Percentiles rank a stretch among this genome's conserved stretches.
phyloP scores from a whole-genome alignment of 306 rosid genomes.

The Dryas drummondii region DNA sequence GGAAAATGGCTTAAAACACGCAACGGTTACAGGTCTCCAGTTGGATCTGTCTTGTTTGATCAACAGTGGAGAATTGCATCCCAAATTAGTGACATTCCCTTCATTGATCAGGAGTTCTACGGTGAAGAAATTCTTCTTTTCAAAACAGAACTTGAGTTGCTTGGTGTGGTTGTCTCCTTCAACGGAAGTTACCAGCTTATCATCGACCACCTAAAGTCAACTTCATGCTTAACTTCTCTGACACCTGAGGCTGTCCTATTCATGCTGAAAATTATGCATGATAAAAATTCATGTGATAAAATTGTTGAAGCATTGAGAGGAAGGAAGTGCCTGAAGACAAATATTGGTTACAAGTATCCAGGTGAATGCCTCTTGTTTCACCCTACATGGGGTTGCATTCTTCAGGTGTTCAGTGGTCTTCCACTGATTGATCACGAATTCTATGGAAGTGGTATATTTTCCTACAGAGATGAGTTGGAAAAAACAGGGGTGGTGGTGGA shows the following conservation, averaged over 20 bases:
- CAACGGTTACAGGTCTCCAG: constrained; percentile 55
- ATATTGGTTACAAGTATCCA: constrained; percentile 49
- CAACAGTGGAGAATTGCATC: constrained; percentile 54
- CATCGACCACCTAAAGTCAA: constrained; percentile 45
- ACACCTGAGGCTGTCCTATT: constrained; percentile 50
- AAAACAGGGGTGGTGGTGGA: constrained; percentile 53
- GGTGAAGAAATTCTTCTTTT: constrained; percentile 48
- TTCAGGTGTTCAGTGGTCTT: constrained; percentile 48
- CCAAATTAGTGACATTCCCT: constrained; percentile 61
- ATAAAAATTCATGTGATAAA: neutral
- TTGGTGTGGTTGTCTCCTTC: constrained; percentile 56
- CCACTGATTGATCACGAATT: constrained; percentile 50
- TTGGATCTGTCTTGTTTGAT: constrained; percentile 52
- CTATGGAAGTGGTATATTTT: constrained; percentile 36
- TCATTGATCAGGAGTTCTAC: constrained; percentile 44
- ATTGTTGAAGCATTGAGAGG: constrained; percentile 30
- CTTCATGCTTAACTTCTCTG: constrained; percentile 33
- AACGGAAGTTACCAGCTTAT: constrained; percentile 35
- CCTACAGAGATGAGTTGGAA: constrained; percentile 38
- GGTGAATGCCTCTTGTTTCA: constrained; percentile 51
- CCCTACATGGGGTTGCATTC: constrained; percentile 59
- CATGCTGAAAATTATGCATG: constrained; percentile 37
- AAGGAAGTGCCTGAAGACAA: constrained; percentile 54
- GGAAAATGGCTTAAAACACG: constrained; percentile 59
- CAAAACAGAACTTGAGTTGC: constrained; percentile 51